These are phyloP conservation scores for Talaromyces sp. DNA, from an alignment of 2,329 filamentous ascomycete genomes.

Conservation along the genomic window DNA sequence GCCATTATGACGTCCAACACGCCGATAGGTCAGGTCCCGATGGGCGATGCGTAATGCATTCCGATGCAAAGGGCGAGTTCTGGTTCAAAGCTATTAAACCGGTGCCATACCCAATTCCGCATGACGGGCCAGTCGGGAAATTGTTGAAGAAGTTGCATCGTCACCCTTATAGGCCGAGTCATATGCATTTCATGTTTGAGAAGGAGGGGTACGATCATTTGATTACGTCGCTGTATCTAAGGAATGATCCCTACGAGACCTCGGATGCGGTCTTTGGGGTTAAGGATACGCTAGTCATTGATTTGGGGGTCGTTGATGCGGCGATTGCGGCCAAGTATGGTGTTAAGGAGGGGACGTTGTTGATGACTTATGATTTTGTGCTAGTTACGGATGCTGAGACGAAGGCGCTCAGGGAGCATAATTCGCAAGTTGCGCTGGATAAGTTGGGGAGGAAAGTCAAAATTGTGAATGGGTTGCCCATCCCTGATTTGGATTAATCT, in stretches of 20 bases:
- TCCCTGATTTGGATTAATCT: conserved; percentile 62
- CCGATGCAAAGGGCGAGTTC: conserved; percentile 69
- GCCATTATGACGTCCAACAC: conserved; percentile 79
- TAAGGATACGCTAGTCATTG: conserved; percentile 73
- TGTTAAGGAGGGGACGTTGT: conserved; percentile 60
- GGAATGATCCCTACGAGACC: conserved; percentile 75
- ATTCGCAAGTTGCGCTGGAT: conserved; percentile 65
- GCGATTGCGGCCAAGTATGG: conserved; percentile 60
- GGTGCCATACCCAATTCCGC: conserved; percentile 79
- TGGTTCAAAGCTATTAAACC: conserved; percentile 85
- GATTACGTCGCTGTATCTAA: conserved; percentile 78
- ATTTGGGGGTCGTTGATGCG: conserved; percentile 50
- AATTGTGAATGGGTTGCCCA: conserved; percentile 71
- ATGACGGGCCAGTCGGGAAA: conserved; percentile 78
- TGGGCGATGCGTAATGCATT: conserved; percentile 68
- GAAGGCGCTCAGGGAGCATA: conserved; percentile 60
- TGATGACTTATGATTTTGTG: conserved; percentile 73
- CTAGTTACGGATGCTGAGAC: conserved; percentile 70
- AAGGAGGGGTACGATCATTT: conserved; percentile 74
- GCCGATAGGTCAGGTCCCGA: conserved; percentile 60
- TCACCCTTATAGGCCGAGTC: conserved; percentile 73
- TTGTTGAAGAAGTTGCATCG: conserved; percentile 63
- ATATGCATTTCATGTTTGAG: conserved; percentile 81
- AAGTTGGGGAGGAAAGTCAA: conserved; percentile 66
- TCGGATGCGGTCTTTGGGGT: conserved; percentile 85